Evolutionary conservation across 1,284 basidiomycete genomes (phyloP).

Genomic region (Tilletia horrida): DNA sequence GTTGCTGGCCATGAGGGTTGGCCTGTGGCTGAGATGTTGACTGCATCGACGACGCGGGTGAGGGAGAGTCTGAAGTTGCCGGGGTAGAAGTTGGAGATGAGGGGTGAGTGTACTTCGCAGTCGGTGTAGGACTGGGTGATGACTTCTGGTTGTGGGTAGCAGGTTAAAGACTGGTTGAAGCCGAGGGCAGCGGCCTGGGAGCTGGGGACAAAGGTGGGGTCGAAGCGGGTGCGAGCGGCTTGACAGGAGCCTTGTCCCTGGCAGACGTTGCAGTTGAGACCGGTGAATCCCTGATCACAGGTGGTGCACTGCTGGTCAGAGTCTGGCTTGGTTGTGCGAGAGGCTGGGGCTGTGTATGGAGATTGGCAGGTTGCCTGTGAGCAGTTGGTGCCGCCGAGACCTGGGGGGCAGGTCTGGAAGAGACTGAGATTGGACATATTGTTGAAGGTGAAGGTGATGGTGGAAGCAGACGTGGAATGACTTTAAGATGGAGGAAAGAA

Average conservation of each 20-base stretch:
- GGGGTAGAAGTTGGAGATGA: constrained; percentile 35
- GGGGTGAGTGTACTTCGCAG: constrained; percentile 32
- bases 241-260: constrained; percentile 32
- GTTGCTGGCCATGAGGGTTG: constrained; percentile 32
- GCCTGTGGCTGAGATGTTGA: constrained; percentile 31
- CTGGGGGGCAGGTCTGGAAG: constrained; percentile 38
- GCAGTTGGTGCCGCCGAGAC: constrained; percentile 36
- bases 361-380: constrained; percentile 39
- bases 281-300: constrained; percentile 38
- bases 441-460: not conserved
- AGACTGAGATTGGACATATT: constrained; percentile 30
- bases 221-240: constrained; percentile 21
- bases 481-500: no score
- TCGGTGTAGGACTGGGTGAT: constrained; percentile 35
- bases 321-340: constrained; percentile 29
- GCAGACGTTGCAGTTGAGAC: constrained; percentile 47
- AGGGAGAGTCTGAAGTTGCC: constrained; percentile 39
- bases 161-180: constrained; percentile 32
- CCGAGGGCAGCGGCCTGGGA: constrained; percentile 16
- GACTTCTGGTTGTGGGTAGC: constrained; percentile 39
- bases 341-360: constrained; percentile 30
- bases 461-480: no score
- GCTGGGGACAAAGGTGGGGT: constrained; percentile 23
- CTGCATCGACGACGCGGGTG: constrained; percentile 33
- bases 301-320: constrained; percentile 27